Evolutionary conservation across 192 early-diverging fungal species (phyloP).

Genomic region (Cladochytrium replicatum): DNA sequence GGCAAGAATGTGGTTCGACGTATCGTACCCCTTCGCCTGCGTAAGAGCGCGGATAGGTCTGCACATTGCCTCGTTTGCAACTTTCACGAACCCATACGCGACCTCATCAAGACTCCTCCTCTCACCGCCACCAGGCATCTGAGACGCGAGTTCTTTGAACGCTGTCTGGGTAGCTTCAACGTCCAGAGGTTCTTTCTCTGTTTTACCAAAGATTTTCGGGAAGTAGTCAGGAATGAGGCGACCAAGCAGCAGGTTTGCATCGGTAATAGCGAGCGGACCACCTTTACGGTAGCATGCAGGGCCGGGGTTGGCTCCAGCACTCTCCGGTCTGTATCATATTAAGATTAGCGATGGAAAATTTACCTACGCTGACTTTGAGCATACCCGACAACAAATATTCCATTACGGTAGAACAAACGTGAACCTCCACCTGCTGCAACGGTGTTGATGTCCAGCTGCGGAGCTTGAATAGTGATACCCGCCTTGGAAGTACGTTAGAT

Average conservation of each 20-base stretch:
- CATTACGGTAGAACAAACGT: conserved; percentile 82
- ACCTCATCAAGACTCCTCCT: conserved; percentile 72
- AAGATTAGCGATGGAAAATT: neutral
- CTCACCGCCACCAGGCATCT: too few species aligned
- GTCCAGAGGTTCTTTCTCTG: conserved; percentile 75
- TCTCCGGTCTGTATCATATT: conserved; percentile 56
- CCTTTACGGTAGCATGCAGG: conserved; percentile 92
- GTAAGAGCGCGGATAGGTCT: conserved; percentile 87
- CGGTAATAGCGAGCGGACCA: conserved; percentile 88
- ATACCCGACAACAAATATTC: conserved; percentile 87
- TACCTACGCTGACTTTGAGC: neutral
- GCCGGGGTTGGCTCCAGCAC: conserved; percentile 87
- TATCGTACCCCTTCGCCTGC: conserved; percentile 84
- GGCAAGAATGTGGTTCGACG: conserved; percentile 70
- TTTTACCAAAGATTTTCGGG: conserved; percentile 87
- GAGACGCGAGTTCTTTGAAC: conserved; percentile 63
- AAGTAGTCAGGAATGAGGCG: conserved; percentile 78
- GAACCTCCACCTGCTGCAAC: conserved; percentile 96
- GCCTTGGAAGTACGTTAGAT: too few species aligned
- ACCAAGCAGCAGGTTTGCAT: conserved; percentile 87
- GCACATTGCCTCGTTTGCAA: conserved; percentile 96
- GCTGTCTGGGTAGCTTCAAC: conserved; percentile 41
- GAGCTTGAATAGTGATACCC: conserved; percentile 82
- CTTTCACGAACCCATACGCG: conserved; percentile 87
- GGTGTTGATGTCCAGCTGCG: conserved; percentile 92